Evolutionary conservation across 2,329 filamentous ascomycete species (phyloP).

Genomic region (Ophiostoma australiae): DNA sequence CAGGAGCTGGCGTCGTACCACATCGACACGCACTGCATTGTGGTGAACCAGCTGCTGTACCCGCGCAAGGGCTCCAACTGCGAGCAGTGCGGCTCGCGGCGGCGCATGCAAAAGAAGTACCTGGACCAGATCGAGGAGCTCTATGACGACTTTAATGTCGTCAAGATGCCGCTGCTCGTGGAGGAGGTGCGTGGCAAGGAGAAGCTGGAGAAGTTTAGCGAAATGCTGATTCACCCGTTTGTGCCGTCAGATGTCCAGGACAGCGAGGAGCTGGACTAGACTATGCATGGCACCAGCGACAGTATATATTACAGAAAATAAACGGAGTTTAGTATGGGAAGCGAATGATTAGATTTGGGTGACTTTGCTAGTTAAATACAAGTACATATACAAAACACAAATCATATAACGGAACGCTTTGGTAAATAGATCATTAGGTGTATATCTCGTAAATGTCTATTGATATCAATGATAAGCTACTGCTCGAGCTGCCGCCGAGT

Average conservation of each 20-base stretch:
- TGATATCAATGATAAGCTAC: not conserved
- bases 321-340: not conserved
- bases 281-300: not conserved
- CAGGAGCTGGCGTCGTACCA: slow-evolving; percentile 89
- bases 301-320: not conserved
- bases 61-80: slow-evolving; percentile 79
- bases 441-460: not conserved
- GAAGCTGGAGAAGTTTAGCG: slow-evolving; percentile 81
- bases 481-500: slow-evolving; percentile 36
- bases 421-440: not conserved
- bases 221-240: slow-evolving; percentile 75
- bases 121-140: slow-evolving; percentile 97
- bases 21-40: slow-evolving; percentile 95
- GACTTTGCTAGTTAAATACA: not conserved
- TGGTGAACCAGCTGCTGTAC: slow-evolving; percentile 96
- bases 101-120: slow-evolving; percentile 99
- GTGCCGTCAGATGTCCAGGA: slow-evolving; percentile 51
- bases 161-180: slow-evolving; percentile 93
- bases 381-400: not conserved
- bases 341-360: not conserved
- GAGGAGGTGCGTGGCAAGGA: slow-evolving; percentile 97
- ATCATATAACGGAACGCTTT: not conserved
- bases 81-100: slow-evolving; percentile 88
- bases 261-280: slow-evolving; percentile 12
- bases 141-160: slow-evolving; percentile 98